Percentiles rank a stretch among this genome's conserved stretches.
Conservation (phyloP, 1,139 yeast species). For the Yamadazyma epiphylla region DNA sequence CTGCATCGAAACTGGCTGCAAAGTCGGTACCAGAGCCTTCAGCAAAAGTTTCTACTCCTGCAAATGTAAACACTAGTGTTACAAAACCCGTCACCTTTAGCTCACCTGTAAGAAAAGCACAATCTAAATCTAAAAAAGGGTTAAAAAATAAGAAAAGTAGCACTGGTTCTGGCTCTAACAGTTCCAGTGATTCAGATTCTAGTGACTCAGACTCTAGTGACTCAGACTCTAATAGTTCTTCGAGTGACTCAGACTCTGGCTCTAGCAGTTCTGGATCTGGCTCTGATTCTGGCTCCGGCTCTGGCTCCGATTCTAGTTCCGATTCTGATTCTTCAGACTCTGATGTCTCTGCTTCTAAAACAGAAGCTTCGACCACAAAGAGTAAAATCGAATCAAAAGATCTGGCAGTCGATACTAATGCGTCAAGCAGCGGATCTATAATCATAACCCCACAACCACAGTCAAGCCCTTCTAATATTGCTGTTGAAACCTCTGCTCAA, state of each 20-base stretch:
- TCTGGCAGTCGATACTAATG: too few species aligned
- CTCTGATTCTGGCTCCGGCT: slow-evolving; percentile 9
- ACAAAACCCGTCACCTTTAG: too few species aligned
- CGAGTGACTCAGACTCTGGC: slow-evolving; percentile 6
- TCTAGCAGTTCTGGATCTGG: slow-evolving; percentile 7
- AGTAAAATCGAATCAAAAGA: too few species aligned
- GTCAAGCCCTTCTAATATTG: too few species aligned
- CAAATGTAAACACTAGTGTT: too few species aligned
- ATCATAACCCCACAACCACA: too few species aligned
- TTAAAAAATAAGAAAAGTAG: too few species aligned
- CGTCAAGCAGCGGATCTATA: too few species aligned
- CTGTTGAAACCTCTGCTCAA: not conserved
- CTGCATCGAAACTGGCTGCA: not conserved
- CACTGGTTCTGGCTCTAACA: not conserved
- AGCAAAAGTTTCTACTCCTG: not conserved
- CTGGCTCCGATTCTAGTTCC: slow-evolving; percentile 6
- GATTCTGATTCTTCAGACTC: slow-evolving; percentile 8
- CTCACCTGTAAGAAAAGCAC: too few species aligned
- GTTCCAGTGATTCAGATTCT: slow-evolving; percentile 6
- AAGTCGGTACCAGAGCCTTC: not conserved
- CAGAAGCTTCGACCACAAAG: not conserved
- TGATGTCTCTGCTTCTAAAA: slow-evolving; percentile 1
- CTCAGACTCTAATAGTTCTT: slow-evolving; percentile 4
- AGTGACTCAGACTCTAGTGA: not conserved
- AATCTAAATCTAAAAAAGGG: too few species aligned